phyloP scores from a whole-genome alignment of 805 yeast species.

The Teunomyces pallodes region DNA sequence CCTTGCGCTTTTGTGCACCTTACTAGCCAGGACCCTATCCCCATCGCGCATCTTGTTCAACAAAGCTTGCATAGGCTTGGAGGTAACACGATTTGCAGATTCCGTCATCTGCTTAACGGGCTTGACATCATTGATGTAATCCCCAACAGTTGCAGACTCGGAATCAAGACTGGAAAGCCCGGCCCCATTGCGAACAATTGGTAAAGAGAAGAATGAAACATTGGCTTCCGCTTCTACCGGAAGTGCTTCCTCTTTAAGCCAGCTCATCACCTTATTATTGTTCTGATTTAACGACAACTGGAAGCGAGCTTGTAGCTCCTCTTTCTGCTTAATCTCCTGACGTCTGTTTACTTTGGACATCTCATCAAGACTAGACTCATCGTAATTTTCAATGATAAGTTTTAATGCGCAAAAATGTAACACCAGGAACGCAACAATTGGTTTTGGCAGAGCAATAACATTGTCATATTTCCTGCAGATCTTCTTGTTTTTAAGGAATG shows the following conservation, averaged over 20 bases:
- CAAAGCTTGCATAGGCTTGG: conserved; percentile 38
- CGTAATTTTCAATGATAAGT: neutral
- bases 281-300: conserved; percentile 41
- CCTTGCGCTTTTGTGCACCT: neutral
- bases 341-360: conserved; percentile 28
- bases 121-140: conserved; percentile 18
- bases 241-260: conserved; percentile 22
- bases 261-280: conserved; percentile 33
- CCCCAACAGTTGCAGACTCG: conserved; percentile 20
- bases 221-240: conserved; percentile 3
- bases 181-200: conserved; percentile 32
- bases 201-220: conserved; percentile 28
- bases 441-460: neutral
- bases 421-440: neutral
- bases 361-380: neutral
- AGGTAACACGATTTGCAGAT: conserved; percentile 9
- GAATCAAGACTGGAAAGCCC: conserved; percentile 23
- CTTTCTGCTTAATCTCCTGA: conserved; percentile 45
- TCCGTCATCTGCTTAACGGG: conserved; percentile 5
- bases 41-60: conserved; percentile 36
- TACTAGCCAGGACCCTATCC: neutral
- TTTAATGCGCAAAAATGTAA: neutral
- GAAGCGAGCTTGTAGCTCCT: conserved; percentile 45
- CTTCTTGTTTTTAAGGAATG: conserved; percentile 23
- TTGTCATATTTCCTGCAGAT: neutral